Conservation (phyloP, 352 stramenopile genomes). For the Pseudoperonospora humuli region DNA sequence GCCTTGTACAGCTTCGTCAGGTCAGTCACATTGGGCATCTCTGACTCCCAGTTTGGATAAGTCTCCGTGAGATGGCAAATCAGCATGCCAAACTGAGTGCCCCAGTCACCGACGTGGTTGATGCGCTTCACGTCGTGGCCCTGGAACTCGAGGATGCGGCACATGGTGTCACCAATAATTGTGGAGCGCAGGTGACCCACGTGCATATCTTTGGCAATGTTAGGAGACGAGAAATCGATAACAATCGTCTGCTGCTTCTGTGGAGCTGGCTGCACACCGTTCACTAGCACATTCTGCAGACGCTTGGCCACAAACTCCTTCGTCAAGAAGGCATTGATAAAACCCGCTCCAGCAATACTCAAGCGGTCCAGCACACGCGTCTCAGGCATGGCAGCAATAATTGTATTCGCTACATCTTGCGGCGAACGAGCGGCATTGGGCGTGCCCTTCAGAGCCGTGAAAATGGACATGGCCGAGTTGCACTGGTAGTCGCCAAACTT, state of each 20-base stretch:
- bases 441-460: constrained; percentile 91
- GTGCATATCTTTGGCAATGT: constrained; percentile 88
- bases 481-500: constrained; percentile 97
- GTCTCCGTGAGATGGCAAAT: constrained; percentile 98
- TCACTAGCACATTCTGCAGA: constrained; percentile 54
- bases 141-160: constrained; percentile 83
- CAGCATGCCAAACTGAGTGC: constrained; percentile 99
- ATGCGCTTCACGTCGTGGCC: constrained; percentile 73
- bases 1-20: constrained; percentile 90
- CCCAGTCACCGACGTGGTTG: constrained; percentile 84
- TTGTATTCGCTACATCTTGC: constrained; percentile 82
- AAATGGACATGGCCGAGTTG: constrained; percentile 96
- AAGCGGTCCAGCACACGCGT: constrained; percentile 86
- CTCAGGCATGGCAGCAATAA: constrained; percentile 81
- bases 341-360: constrained; percentile 91
- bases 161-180: constrained; percentile 84
- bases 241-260: constrained; percentile 63
- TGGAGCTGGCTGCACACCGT: constrained; percentile 80
- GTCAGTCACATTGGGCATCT: constrained; percentile 95
- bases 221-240: constrained; percentile 82
- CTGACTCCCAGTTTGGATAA: constrained; percentile 89
- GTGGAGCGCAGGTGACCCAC: constrained; percentile 88
- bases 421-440: constrained; percentile 63
- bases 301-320: constrained; percentile 73
- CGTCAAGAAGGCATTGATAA: constrained; percentile 96